Evolutionary conservation across 2,329 filamentous ascomycete species (phyloP), one percentile per base, ranked within the genome.

Genomic region (Cladophialophora yegresii): DNA sequence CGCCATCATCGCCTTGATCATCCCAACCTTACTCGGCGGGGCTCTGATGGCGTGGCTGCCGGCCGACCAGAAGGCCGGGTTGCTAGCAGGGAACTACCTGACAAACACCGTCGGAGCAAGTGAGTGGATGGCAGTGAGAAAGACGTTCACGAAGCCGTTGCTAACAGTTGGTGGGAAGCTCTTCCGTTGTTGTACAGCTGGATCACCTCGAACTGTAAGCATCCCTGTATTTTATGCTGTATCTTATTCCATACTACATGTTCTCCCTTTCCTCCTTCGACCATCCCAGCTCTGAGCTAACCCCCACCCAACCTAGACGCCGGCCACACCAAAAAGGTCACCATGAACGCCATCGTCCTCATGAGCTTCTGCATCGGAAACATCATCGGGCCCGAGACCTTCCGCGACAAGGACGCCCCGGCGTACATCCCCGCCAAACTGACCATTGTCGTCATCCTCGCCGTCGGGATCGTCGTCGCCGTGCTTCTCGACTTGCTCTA

Each of bases 321-420:
- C 8, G 80, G 81, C 0, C 79, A 83, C 61, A 80, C 80, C 1
- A 83, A 83, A 73, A 82, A 82, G 64, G 78, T 81, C 26, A 80
- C 79, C 0, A 76, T 79, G 54, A 81, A 80, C 47, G 80, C 80
- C 0, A 69, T 83, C n/a, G 71, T 79, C 8, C 73, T 81, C 9
- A 75, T 81, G 59, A 72, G 75, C 1, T 81, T 79, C 69, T 76
- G 75, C 40, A 68, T 79, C 7, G 78, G 77, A 1, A 80, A 80
- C 66, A 79, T 81, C 54, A 70, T 81, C 4, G 79, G 77, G 0
- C 78, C 79, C n/a, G 73, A 78, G 65, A 79, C 78, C 1, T 81
- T 81, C 70, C 75, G 76, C 54, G 73, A 72, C 1, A 70, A 75
- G 36, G 73, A 80, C 58, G 78, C 77, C 22, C 79, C 79, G 2